Percentiles rank a stretch among this genome's conserved stretches.
Conservation (phyloP, 306 rosid genomes). For the Quercus berberidifolia region DNA sequence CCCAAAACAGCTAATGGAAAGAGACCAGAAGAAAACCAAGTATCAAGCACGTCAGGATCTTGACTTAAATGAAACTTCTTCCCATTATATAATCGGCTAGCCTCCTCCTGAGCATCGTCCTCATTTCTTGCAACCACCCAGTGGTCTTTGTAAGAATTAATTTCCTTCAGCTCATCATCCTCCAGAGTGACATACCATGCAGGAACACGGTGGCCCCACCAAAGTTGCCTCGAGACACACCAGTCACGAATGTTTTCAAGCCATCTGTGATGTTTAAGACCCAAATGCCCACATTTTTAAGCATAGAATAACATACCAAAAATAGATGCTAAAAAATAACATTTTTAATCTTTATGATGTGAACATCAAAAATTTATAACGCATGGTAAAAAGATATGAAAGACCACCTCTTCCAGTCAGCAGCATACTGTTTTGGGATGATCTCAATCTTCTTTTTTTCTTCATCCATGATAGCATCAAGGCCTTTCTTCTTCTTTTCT, state of each 20-base stretch:
- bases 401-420: conserved; percentile 79
- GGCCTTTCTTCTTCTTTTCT: no score
- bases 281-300: background rate
- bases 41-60: conserved; percentile 96
- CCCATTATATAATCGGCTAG: conserved; percentile 47
- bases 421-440: conserved; percentile 75
- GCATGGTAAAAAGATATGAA: background rate
- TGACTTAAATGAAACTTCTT: conserved; percentile 57
- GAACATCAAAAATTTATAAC: background rate
- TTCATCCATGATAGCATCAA: no score
- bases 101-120: conserved; percentile 68
- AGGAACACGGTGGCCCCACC: conserved; percentile 99
- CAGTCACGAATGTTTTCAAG: conserved; percentile 90
- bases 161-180: conserved; percentile 65
- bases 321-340: background rate
- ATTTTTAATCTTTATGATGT: background rate
- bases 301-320: background rate
- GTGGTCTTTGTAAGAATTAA: conserved; percentile 62
- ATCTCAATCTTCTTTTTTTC: conserved; percentile 42
- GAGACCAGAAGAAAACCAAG: conserved; percentile 97
- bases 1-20: conserved; percentile 91
- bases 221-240: conserved; percentile 93
- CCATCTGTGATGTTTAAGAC: conserved; percentile 58
- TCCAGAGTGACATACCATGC: conserved; percentile 82
- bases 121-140: conserved; percentile 85